Conservation (phyloP, 768 basidiomycete species). For the Lactifluus echinatus region DNA sequence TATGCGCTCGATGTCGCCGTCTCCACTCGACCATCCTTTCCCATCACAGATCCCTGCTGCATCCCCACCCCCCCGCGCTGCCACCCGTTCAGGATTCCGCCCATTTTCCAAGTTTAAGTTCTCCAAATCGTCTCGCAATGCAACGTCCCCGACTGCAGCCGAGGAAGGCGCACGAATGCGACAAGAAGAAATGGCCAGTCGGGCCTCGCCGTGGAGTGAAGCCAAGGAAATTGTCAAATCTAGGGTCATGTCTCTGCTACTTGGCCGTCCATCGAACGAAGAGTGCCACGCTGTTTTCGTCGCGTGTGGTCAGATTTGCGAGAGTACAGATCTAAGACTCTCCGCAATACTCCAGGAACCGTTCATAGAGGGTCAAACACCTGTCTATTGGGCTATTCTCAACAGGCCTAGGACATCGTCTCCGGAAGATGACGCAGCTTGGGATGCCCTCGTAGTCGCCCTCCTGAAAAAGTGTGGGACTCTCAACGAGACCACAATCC, state of each 20-base stretch:
- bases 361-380: slow-evolving; percentile 53
- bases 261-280: slow-evolving; percentile 25
- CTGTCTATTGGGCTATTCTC: slow-evolving; percentile 67
- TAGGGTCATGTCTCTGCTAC: slow-evolving; percentile 29
- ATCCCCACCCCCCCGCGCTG: neutral
- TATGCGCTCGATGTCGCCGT: neutral
- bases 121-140: neutral
- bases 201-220: neutral
- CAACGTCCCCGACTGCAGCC: neutral
- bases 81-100: slow-evolving; percentile 3
- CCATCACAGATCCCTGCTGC: neutral
- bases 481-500: slow-evolving; percentile 25
- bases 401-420: slow-evolving; percentile 31
- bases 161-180: neutral
- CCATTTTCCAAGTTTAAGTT: neutral
- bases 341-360: slow-evolving; percentile 50
- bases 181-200: neutral
- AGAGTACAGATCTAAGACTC: slow-evolving; percentile 38
- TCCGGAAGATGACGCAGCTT: slow-evolving; percentile 9
- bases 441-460: slow-evolving; percentile 35
- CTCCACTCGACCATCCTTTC: neutral
- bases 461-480: slow-evolving; percentile 37
- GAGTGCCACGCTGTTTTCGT: slow-evolving; percentile 38
- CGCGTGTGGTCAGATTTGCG: slow-evolving; percentile 54
- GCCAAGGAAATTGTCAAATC: neutral